phyloP scores from a whole-genome alignment of 1,284 basidiomycete genomes.

The Sporisorium graminicola region DNA sequence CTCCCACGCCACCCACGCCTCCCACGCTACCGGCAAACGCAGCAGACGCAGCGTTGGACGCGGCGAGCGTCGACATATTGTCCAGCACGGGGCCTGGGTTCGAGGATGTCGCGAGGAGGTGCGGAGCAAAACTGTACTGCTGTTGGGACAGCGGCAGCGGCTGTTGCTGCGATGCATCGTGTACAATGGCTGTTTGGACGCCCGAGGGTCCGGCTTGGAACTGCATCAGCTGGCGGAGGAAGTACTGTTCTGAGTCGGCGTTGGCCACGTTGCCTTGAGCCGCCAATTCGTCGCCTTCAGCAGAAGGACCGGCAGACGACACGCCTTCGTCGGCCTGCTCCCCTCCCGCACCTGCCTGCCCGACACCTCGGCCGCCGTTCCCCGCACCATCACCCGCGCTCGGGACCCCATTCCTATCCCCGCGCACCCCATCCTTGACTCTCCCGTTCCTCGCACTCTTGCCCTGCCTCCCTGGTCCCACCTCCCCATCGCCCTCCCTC shows the following conservation, averaged over 20 bases:
- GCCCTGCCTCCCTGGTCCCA: slow-evolving; percentile 10
- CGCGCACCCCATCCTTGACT: background rate
- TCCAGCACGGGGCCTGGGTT: background rate
- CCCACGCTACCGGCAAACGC: background rate
- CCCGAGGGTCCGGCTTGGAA: slow-evolving; percentile 52
- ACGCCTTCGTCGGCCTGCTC: background rate
- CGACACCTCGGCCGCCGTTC: background rate
- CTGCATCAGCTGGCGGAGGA: slow-evolving; percentile 44
- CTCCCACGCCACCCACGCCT: background rate
- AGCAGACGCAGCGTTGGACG: slow-evolving; percentile 6
- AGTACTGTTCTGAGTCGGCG: slow-evolving; percentile 26
- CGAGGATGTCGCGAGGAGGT: background rate
- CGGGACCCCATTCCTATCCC: background rate
- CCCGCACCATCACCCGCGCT: background rate
- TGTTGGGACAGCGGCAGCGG: background rate
- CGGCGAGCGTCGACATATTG: background rate
- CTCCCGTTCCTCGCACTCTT: slow-evolving; percentile 13
- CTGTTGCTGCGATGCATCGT: slow-evolving; percentile 5
- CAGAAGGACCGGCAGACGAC: background rate
- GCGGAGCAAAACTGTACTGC: background rate
- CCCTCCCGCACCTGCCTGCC: background rate
- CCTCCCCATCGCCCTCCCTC: slow-evolving; percentile 1
- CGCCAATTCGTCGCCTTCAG: background rate
- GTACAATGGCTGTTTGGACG: slow-evolving; percentile 43
- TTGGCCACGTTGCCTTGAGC: background rate